These are phyloP conservation scores for Rhododendron molle DNA, from an alignment of 148 eudicot genomes.

Conservation along the genomic window DNA sequence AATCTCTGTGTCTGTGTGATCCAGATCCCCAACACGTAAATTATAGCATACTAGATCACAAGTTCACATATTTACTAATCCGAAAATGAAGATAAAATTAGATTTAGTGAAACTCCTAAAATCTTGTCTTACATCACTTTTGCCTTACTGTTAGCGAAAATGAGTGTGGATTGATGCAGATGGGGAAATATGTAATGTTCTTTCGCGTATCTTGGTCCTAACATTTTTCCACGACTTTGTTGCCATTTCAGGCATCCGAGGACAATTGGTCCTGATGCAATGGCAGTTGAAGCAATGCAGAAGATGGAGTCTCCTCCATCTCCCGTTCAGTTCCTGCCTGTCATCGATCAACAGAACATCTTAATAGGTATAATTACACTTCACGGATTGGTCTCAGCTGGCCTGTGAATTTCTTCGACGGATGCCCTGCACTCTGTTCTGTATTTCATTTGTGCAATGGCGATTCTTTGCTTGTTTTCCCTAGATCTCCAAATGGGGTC, in stretches of 20 bases:
- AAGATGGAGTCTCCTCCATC: slow-evolving; percentile 97
- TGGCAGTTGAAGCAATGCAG: slow-evolving; percentile 97
- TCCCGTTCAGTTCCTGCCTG: slow-evolving; percentile 94
- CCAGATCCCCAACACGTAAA: neutral
- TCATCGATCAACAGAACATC: slow-evolving; percentile 41
- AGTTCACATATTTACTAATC: neutral
- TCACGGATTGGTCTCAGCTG: slow-evolving; percentile 90
- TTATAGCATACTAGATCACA: neutral
- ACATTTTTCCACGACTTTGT: neutral
- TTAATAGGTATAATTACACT: slow-evolving; percentile 83
- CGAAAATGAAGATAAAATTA: neutral
- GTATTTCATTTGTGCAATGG: neutral
- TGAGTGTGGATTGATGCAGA: neutral
- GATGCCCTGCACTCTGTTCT: neutral
- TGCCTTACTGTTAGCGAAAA: neutral
- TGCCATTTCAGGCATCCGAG: slow-evolving; percentile 64
- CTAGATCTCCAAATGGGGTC: neutral
- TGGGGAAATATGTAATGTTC: neutral
- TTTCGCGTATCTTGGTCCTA: neutral
- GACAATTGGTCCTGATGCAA: slow-evolving; percentile 72
- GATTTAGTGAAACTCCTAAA: neutral
- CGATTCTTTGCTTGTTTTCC: neutral
- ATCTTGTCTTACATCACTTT: neutral
- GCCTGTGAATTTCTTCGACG: slow-evolving; percentile 34
- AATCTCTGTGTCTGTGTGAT: neutral